Conservation (phyloP, 345 rosid species). For the Camelina neglecta region DNA sequence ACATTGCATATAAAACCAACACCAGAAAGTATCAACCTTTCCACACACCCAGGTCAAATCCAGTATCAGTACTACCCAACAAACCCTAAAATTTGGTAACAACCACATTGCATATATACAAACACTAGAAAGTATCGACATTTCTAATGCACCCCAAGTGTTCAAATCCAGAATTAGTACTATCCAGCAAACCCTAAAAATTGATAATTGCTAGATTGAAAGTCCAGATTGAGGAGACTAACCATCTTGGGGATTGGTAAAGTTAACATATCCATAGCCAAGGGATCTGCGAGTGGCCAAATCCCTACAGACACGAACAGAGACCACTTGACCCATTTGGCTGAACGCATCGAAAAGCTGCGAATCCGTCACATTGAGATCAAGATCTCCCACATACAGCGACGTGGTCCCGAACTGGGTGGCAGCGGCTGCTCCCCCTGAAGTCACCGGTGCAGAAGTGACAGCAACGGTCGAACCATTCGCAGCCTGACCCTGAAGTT, state of each 20-base stretch:
- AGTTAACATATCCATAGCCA: conserved; percentile 92
- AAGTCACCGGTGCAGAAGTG: conserved; percentile 19
- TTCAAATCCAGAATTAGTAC: background rate
- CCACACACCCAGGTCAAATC: background rate
- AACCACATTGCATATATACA: conserved; percentile 9
- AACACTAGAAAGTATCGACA: background rate
- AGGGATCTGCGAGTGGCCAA: conserved; percentile 77
- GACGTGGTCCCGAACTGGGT: conserved; percentile 69
- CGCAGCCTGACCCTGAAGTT: conserved; percentile 51
- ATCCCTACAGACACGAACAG: conserved; percentile 87
- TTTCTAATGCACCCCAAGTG: background rate
- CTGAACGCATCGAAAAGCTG: conserved; percentile 85
- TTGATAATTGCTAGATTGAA: too few relatives aligned
- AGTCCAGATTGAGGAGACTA: background rate
- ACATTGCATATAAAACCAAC: conserved; percentile 13
- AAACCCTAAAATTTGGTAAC: conserved; percentile 19
- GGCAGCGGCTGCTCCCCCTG: conserved; percentile 32
- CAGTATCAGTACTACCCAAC: conserved; percentile 1
- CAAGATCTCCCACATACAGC: conserved; percentile 94
- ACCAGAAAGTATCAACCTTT: conserved; percentile 1
- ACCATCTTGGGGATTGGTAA: conserved; percentile 77
- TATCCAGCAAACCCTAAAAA: conserved; percentile 22
- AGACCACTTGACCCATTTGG: conserved; percentile 82
- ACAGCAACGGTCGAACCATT: conserved; percentile 33
- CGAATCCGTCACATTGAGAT: conserved; percentile 73